Base-by-base conservation (phyloP, 805 yeast species). In the Isabelozyma pseudorhagii region DNA sequence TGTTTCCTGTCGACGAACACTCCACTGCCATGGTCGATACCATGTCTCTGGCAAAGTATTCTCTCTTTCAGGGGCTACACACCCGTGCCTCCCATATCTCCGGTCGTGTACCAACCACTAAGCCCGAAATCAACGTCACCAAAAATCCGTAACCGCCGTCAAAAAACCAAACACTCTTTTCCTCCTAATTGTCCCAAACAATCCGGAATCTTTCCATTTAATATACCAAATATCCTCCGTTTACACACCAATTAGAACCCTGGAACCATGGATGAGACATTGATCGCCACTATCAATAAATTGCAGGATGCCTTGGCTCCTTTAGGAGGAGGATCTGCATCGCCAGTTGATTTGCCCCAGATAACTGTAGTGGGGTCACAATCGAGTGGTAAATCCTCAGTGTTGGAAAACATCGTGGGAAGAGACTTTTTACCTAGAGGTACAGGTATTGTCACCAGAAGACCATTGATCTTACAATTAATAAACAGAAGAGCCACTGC, bases 281-380 rank as follows among this genome's bases (percentile, higher is more conserved):
- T 87, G 56, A 90, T 90, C 61, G 83, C 87, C 47, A 87, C 96
- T 18, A 93, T 90, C 64, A 90, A 90, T 75, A 89, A 88, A 67
- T 80, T 89, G 50, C 96, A 92, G 73, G 98, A 93, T 67, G 99
- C 97, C n/a, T 81, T 94, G 64, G 96, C 97, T 28, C 96, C 97
- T 9, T 79, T 93, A 42, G 98, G 97, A 21, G 92, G 92, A 28
- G 94, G 96, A 25, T 82, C 96, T 8, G 72, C 81, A 40, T 87
- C 94, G n/a, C 96, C 96, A 11, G 90, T 90, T 47, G 97, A 90
- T 68, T 77, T 90, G 56, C 97, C 97, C 13, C 97, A 90, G 68
- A 90, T 90, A 62, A 89, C 97, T n/a, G 97, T 89, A 38, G 96
- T 89, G 42, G 97, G 97, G 40, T 89, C 96, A 4, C 97, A 89